Base-by-base conservation (phyloP, 805 yeast genomes). In the Huiozyma sinensis region DNA sequence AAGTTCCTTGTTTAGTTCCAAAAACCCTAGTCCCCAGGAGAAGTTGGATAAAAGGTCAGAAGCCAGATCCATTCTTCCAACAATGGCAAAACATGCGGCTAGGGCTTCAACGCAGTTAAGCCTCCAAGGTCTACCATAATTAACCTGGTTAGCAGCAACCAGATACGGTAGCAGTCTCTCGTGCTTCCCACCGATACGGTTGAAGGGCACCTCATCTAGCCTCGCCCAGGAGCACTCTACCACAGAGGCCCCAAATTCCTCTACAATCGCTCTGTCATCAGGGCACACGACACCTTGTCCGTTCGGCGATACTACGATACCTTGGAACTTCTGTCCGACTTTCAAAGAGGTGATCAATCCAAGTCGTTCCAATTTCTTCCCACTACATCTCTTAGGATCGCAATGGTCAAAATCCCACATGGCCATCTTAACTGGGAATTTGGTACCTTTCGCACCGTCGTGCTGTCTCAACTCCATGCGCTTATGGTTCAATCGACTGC, bases 371-470 rank as follows among this genome's bases (percentile, higher is more conserved):
- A 92, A 70, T 60, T 88, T 89, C 67, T 92, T 92, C 13, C 98
- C 98, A 51, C 94, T 82, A 61, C 98, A 92, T 58, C 97, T 73
- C 59, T 92, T 92, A 1, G 98, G 98, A 65, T 92, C 98, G 67
- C 98, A 92, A 60, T 92, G 98, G 52, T 89, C 95, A 58, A 92
- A 92, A 62, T 92, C 98, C 96, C 98, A 90, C 98, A 90, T 90
- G 12, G 96, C 97, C 49, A 89, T 63, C 56, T 86, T 88, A 32
- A 83, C 81, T 1, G 95, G 95, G 57, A 86, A 84, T 65, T 52
- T 24, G 65, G 69, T 37, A 52, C 63, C 43, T 59, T 39, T 47
- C 9, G 52, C 48, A 28, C 46, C 47, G 3, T 49, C 54, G 27
- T 50, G 50, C 40, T 62, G 66, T 40, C 59, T 67, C 44, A 58